These are phyloP conservation scores for Boletus patriciae DNA, from an alignment of 768 basidiomycete genomes.

Conservation along the genomic window DNA sequence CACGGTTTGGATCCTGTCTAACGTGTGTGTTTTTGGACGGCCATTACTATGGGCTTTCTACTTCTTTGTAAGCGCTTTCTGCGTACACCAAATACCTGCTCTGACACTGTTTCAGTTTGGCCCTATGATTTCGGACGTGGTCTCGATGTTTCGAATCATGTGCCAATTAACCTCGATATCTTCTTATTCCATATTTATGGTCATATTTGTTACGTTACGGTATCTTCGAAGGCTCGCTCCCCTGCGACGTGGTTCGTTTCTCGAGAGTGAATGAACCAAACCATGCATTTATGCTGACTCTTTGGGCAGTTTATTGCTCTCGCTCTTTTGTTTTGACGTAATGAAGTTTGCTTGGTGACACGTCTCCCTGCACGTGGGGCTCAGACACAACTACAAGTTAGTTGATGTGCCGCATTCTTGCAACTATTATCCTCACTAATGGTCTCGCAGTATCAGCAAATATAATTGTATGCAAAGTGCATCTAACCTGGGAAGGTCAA, in stretches of 20 bases:
- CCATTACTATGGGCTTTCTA: conserved; percentile 18
- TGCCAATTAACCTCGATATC: conserved; percentile 16
- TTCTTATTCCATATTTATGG: conserved; percentile 11
- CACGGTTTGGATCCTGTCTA: conserved; percentile 1
- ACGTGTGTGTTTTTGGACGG: neutral
- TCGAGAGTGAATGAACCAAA: neutral
- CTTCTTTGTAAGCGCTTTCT: conserved; percentile 21
- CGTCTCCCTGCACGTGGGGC: neutral
- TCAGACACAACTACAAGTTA: neutral
- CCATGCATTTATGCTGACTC: neutral
- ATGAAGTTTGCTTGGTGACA: neutral
- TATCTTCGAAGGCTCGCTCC: conserved; percentile 1
- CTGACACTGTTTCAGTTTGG: conserved; percentile 17
- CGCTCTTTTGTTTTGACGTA: neutral
- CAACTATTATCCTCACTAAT: neutral
- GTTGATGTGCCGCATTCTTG: neutral
- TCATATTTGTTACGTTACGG: conserved; percentile 7
- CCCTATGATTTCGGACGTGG: conserved; percentile 23
- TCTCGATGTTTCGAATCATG: conserved; percentile 15
- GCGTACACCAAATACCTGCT: neutral
- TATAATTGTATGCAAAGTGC: neutral
- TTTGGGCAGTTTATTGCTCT: conserved; percentile 7
- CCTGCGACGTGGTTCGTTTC: conserved; percentile 11
- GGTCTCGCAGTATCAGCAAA: conserved; percentile 1
- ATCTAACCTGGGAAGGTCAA: neutral